Percentiles rank a stretch among this genome's conserved stretches.
phyloP scores from a whole-genome alignment of 139 green algal genomes.

The Coelastrella sp. region DNA sequence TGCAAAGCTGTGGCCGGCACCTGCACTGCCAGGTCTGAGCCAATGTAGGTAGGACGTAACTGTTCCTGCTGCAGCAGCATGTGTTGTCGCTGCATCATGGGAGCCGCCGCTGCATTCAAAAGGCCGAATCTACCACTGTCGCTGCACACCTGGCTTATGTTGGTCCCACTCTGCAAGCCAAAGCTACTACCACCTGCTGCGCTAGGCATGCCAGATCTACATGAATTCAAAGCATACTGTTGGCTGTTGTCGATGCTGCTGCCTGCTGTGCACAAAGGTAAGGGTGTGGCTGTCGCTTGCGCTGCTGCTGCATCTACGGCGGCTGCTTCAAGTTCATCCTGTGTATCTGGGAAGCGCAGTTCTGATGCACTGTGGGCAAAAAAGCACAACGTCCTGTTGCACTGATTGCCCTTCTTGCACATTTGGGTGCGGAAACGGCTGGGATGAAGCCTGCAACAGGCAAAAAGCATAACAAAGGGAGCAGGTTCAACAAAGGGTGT shows the following conservation, averaged over 20 bases:
- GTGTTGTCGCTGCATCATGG: not conserved
- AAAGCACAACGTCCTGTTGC: constrained; percentile 47
- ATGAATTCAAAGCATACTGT: not conserved
- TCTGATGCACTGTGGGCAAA: constrained; percentile 39
- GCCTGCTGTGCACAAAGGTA: not conserved
- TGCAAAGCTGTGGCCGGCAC: not conserved
- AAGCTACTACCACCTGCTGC: not conserved
- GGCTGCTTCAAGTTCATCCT: constrained; percentile 10
- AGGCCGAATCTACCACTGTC: not conserved
- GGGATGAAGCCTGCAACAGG: constrained; percentile 73
- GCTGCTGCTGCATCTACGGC: constrained; percentile 35
- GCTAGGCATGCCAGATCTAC: not conserved
- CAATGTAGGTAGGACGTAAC: not conserved
- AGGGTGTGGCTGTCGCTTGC: not conserved
- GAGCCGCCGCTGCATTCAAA: not conserved
- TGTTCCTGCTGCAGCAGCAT: not conserved
- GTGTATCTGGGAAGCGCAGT: constrained; percentile 43
- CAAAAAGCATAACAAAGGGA: not conserved
- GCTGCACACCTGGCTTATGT: not conserved
- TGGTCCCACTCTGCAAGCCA: not conserved
- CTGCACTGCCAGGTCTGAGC: not conserved
- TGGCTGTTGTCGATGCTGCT: not conserved
- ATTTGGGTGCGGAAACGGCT: constrained; percentile 62
- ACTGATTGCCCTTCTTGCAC: constrained; percentile 56
- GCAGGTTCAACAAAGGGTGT: too few relatives aligned